Evolutionary conservation across 2,329 filamentous ascomycete species (phyloP), one percentile per base, ranked within the genome.

Genomic region (Fusarium sambucinum): DNA sequence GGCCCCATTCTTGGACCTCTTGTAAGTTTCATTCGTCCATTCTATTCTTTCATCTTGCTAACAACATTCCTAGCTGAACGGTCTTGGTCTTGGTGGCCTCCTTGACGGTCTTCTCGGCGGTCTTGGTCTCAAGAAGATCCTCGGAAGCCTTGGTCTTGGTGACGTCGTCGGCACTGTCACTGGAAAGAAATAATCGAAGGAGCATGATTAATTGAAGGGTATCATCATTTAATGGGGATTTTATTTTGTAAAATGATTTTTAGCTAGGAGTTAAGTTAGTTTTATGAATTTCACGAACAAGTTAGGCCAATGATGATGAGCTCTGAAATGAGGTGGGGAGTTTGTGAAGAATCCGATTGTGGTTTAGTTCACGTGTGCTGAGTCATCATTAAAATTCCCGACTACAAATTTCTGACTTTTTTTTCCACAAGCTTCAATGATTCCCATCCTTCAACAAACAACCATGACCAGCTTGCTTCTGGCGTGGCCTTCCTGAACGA

Each of bases 21-120:
- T 10, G 65, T 68, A 68, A 32, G 61, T 64, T 14, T 4, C 25
- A 44, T n/a, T 11, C 19, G 27, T 38, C n/a, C 17, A 45, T 12
- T 17, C 3, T 3, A 2, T 19, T 5, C 16, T 23, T 57, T 13
- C 21, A 23, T 17, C 11, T 7, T 59, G 55, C 71, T 78, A 72
- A 76, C 71, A 62, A 21, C 3, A 2, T 45, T 29, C 46, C 19
- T 47, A 83, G 74, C 86, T 96, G 60, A 90, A 91, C 72, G 92
- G 91, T 7, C 87, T 97, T 29, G 94, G 94, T 59, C 87, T 97
- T 2, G 94, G 94, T 62, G 91, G 91, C 17, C 79, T 97, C 1
- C 87, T 97, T 71, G 92, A 95, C 68, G 89, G 90, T 48, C 82
- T 97, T 5, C 86, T 97, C 2, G 91, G 92, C 57, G 90, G 91